These are phyloP conservation scores for Coemansia sp. DNA, from an alignment of 192 early-diverging fungal genomes.

Conservation along the genomic window DNA sequence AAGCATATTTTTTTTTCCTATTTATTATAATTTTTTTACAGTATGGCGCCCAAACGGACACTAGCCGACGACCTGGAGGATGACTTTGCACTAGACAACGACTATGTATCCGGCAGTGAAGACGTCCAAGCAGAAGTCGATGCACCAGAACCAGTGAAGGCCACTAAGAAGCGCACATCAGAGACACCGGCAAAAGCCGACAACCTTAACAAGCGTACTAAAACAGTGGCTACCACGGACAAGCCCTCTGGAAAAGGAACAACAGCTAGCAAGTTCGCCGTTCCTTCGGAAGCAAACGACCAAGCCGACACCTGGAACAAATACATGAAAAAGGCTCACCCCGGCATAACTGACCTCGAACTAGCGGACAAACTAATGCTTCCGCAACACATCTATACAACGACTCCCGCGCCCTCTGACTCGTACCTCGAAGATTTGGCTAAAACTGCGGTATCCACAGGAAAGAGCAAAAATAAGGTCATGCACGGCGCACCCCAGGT, in stretches of 20 bases:
- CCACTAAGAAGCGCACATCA: slow-evolving; percentile 13
- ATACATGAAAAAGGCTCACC: slow-evolving; percentile 49
- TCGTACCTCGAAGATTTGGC: slow-evolving; percentile 32
- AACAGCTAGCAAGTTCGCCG: slow-evolving; percentile 17
- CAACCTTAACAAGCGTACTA: neutral
- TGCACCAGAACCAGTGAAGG: neutral
- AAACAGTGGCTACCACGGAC: neutral
- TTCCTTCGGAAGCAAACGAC: slow-evolving; percentile 18
- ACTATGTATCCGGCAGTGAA: slow-evolving; percentile 10
- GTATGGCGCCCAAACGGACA: slow-evolving; percentile 18
- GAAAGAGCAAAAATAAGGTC: slow-evolving; percentile 43
- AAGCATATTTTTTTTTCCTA: neutral
- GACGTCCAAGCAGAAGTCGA: neutral
- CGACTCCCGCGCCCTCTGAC: neutral
- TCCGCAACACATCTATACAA: slow-evolving; percentile 28
- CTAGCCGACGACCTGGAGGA: slow-evolving; percentile 47
- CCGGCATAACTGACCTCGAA: slow-evolving; percentile 36
- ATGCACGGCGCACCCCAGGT: slow-evolving; percentile 45
- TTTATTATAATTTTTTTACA: neutral
- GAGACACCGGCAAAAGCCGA: slow-evolving; percentile 4
- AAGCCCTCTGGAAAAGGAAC: slow-evolving; percentile 9
- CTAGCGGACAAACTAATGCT: slow-evolving; percentile 29
- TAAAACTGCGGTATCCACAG: slow-evolving; percentile 25
- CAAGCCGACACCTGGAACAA: slow-evolving; percentile 47
- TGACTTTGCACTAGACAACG: slow-evolving; percentile 49